Evolutionary conservation across 306 rosid species (phyloP).

Genomic region (Castanospermum australe): DNA sequence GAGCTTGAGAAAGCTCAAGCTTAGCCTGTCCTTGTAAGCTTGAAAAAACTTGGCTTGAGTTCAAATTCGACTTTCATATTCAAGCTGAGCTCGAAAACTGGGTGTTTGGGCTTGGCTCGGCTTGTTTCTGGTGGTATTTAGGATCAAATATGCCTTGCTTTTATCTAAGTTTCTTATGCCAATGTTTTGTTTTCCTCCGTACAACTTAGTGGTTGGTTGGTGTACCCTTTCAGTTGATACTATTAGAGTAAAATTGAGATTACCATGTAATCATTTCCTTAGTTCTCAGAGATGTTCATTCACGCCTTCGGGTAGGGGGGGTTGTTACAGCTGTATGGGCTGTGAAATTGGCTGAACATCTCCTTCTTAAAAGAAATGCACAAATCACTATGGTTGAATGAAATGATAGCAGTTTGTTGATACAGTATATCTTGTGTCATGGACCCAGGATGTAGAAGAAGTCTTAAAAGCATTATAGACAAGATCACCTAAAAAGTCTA

Average conservation of each 20-base stretch:
- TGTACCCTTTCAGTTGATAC: neutral
- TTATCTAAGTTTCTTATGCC: neutral
- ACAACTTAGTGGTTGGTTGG: neutral
- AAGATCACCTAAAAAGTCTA: neutral
- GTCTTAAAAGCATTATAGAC: neutral
- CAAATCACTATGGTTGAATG: constrained; percentile 8
- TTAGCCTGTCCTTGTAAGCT: neutral
- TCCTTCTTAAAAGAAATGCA: neutral
- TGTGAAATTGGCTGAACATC: constrained; percentile 1
- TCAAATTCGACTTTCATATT: neutral
- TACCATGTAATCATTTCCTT: neutral
- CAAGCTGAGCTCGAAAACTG: neutral
- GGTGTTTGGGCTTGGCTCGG: neutral
- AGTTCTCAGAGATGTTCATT: neutral
- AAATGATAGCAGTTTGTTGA: neutral
- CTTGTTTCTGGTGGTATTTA: neutral
- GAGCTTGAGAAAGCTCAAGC: neutral
- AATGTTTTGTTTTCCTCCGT: neutral
- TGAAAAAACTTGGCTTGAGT: too few relatives aligned
- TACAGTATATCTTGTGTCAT: neutral
- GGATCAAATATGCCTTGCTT: neutral
- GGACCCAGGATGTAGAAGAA: neutral
- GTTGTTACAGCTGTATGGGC: neutral
- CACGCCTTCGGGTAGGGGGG: neutral
- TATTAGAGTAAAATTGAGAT: neutral